Base-by-base conservation (phyloP, 345 rosid species). In the Corchorus olitorius region DNA sequence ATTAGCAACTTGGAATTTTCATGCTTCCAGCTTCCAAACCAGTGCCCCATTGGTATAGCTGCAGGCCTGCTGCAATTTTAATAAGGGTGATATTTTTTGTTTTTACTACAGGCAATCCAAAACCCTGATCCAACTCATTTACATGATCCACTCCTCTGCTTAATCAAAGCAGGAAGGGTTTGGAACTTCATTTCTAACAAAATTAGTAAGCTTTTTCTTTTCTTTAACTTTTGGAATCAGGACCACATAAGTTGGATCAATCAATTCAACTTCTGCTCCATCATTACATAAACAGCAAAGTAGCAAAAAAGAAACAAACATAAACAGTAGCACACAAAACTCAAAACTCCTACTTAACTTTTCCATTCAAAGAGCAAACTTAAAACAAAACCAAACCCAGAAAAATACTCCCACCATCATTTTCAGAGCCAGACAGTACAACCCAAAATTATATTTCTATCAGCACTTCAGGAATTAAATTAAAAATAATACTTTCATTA, bases 81-180 rank as follows among this genome's bases (percentile, higher is more conserved):
- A 11, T 67, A 12, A 67, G 22, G 39, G 13, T 68, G 41, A 22
- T 68, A 48, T 68, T 48, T 48, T 48, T 48, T 35, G 1, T 14
- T 68, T 65, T 11, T 65, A 19, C 19, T 65, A 49, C 27, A 68
- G 27, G 48, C 2, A 49, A 20, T 46, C 35, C 9, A 0, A 16
- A 65, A 27, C 39, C 37, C 56, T 49, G 37, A 69, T 50, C 54
- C 59, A 17, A 27, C 19, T 52, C 60, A 70, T 52, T 34, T 19
- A 17, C 46, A 70, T 5, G 74, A 70, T 70, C 74, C 61, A 53
- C 10, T 53, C 74, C 74, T 53, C 35, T 33, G 43, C 73, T 27
- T 27, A 70, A 52, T 11, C 74, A 70, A 53, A 35, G 61, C 74
- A 34, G 53, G 62, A 0, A 70, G 53, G 12, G 33, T 6, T 35